These are phyloP conservation scores for Cucurbita moschata DNA, from an alignment of 306 rosid genomes.

Conservation along the genomic window DNA sequence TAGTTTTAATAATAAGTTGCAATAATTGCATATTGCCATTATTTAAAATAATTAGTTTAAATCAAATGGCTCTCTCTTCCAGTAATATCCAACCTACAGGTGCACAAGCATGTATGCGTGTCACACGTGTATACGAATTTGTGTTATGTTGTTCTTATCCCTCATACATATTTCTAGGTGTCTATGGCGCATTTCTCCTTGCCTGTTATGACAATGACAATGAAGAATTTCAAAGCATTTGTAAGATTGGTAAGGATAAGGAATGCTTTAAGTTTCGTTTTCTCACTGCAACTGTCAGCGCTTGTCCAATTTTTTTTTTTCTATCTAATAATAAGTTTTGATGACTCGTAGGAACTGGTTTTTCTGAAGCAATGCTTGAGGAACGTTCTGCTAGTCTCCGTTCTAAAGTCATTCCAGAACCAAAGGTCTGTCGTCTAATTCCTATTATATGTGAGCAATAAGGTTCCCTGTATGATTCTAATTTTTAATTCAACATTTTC, in stretches of 20 bases:
- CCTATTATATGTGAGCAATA: neutral
- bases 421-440: conserved; percentile 45
- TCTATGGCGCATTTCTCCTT: conserved; percentile 84
- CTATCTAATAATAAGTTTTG: conserved; percentile 12
- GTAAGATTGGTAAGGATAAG: conserved; percentile 61
- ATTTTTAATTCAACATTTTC: conserved; percentile 6
- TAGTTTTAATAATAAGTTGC: neutral
- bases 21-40: neutral
- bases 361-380: conserved; percentile 58
- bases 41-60: neutral
- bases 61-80: neutral
- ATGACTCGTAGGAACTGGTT: conserved; percentile 58
- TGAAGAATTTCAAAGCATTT: conserved; percentile 90
- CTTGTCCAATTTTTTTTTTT: neutral
- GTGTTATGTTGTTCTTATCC: neutral
- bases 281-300: neutral
- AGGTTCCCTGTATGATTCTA: neutral
- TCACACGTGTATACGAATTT: neutral
- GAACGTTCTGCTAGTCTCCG: conserved; percentile 69
- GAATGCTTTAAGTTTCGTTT: neutral
- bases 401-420: conserved; percentile 57
- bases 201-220: conserved; percentile 62
- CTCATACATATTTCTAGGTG: conserved; percentile 28
- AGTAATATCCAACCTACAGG: neutral
- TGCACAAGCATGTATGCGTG: neutral